A percentile compares a stretch with the other conserved stretches of the same genome.
phyloP scores from a whole-genome alignment of 192 early-diverging fungal species.

The Chytriomyces hyalinus region DNA sequence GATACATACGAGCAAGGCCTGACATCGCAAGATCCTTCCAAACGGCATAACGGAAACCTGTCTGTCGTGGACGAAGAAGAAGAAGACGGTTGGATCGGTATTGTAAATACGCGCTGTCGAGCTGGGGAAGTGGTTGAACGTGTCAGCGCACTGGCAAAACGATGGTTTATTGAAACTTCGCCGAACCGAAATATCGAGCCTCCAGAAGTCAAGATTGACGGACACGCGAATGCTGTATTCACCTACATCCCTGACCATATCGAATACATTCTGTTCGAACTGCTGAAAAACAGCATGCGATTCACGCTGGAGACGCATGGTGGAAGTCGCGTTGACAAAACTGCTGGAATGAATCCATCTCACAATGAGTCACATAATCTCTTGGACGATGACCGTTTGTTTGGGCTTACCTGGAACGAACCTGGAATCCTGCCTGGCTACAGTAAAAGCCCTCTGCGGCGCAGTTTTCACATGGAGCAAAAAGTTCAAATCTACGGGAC shows the following conservation, averaged over 20 bases:
- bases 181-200: conserved; percentile 52
- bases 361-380: conserved; percentile 8
- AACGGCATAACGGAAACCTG: not conserved
- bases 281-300: conserved; percentile 85
- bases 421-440: conserved; percentile 30
- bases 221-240: conserved; percentile 74
- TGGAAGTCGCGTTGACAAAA: not conserved
- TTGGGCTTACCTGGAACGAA: conserved; percentile 34
- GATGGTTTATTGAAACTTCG: conserved; percentile 56
- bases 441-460: conserved; percentile 3
- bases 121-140: conserved; percentile 60
- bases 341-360: not conserved
- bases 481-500: conserved; percentile 25
- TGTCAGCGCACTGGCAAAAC: conserved; percentile 39
- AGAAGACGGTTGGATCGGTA: conserved; percentile 65
- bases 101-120: conserved; percentile 71
- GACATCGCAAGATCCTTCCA: not conserved
- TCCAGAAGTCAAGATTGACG: conserved; percentile 79
- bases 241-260: conserved; percentile 95
- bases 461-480: conserved; percentile 22
- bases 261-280: conserved; percentile 91
- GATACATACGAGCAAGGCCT: conserved; percentile 40
- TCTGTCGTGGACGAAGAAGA: conserved; percentile 53
- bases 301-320: conserved; percentile 66
- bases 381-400: conserved; percentile 28